These are phyloP conservation scores for Alternaria sp. DNA, from an alignment of 2,329 filamentous ascomycete species.

Conservation along the genomic window DNA sequence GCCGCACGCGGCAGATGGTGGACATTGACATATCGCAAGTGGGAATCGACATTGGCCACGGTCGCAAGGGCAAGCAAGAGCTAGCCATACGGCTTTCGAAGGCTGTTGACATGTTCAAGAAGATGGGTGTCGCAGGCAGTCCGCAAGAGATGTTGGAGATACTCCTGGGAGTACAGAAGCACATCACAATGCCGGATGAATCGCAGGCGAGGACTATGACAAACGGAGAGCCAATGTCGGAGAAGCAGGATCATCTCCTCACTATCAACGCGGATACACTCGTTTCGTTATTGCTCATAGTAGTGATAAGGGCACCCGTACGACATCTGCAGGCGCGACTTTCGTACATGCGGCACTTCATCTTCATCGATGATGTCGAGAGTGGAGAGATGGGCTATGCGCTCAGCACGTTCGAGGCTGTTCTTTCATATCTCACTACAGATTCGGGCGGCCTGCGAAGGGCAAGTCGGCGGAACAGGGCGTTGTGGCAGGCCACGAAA, in stretches of 20 bases:
- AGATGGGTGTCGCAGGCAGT: conserved; percentile 76
- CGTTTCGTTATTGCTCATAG: conserved; percentile 87
- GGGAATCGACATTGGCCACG: conserved; percentile 83
- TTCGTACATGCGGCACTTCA: conserved; percentile 95
- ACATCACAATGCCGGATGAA: conserved; percentile 69
- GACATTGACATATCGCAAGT: conserved; percentile 94
- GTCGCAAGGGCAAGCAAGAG: conserved; percentile 78
- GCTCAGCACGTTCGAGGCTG: conserved; percentile 92
- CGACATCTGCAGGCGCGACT: conserved; percentile 86
- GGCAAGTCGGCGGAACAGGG: conserved; percentile 84
- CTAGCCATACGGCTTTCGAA: conserved; percentile 76
- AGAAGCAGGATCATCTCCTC: conserved; percentile 62
- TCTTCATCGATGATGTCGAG: conserved; percentile 97
- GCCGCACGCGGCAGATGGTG: conserved; percentile 90
- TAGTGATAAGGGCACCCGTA: conserved; percentile 89
- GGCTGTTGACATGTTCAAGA: conserved; percentile 88
- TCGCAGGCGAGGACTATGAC: conserved; percentile 19
- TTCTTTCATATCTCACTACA: conserved; percentile 82
- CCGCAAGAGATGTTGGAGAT: conserved; percentile 90
- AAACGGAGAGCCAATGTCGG: conserved; percentile 47
- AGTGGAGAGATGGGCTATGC: conserved; percentile 96
- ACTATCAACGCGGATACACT: conserved; percentile 88
- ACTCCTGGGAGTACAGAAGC: conserved; percentile 80
- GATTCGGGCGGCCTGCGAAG: conserved; percentile 83
- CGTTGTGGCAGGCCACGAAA: conserved; percentile 84